Conservation (phyloP, 169 alveolate species). For the Eimeria acervulina region DNA sequence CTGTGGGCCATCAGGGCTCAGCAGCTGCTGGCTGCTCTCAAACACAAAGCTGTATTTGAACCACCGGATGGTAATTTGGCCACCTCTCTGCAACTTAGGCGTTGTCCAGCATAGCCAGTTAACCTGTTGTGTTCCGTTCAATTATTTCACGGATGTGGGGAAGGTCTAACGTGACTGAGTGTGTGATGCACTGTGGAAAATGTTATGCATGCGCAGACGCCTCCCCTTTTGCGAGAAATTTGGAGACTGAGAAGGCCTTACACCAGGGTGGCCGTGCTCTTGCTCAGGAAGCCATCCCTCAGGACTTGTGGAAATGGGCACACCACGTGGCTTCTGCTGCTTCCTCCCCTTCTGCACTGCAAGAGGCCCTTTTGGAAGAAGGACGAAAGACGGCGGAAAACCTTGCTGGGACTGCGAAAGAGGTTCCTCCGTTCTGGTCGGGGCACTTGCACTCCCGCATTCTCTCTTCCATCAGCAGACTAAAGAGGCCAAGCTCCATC, state of each 20-base stretch:
- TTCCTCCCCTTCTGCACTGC: slow-evolving; percentile 44
- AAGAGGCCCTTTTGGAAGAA: slow-evolving; percentile 25
- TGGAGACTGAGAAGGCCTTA: neutral
- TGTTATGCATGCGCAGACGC: slow-evolving; percentile 3
- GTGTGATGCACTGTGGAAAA: neutral
- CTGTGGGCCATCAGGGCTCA: slow-evolving; percentile 67
- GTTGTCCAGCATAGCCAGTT: neutral
- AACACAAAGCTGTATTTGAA: slow-evolving; percentile 1
- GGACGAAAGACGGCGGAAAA: slow-evolving; percentile 22
- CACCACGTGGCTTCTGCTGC: slow-evolving; percentile 69
- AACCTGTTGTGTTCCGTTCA: neutral
- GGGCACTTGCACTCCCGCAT: slow-evolving; percentile 76
- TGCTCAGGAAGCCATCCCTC: neutral
- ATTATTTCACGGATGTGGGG: neutral
- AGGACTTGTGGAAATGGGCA: slow-evolving; percentile 47
- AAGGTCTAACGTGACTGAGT: neutral
- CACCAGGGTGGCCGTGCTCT: neutral
- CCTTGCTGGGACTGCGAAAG: slow-evolving; percentile 13
- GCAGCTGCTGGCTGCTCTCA: slow-evolving; percentile 76
- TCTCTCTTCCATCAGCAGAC: slow-evolving; percentile 77
- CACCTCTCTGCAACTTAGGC: neutral
- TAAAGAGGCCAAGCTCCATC: slow-evolving; percentile 77
- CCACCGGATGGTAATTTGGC: neutral
- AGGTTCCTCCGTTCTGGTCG: slow-evolving; percentile 73
- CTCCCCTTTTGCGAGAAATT: neutral